Conservation (phyloP, 768 basidiomycete genomes). For the Suillus americanus region DNA sequence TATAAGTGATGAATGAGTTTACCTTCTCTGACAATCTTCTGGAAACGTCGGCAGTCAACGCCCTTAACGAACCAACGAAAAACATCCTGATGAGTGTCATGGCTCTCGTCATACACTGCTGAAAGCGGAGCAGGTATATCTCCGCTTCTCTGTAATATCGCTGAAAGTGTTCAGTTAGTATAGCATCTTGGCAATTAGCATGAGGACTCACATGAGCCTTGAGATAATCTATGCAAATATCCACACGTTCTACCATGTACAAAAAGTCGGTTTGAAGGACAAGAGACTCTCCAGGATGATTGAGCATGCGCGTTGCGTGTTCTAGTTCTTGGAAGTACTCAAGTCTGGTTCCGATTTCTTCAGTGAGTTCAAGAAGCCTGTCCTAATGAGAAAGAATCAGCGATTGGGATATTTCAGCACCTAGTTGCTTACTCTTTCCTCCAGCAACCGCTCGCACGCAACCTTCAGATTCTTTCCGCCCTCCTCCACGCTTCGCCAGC, state of each 20-base stretch:
- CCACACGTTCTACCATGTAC: slow-evolving; percentile 94
- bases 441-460: slow-evolving; percentile 85
- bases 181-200: background rate
- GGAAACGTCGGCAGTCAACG: slow-evolving; percentile 75
- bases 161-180: slow-evolving; percentile 38
- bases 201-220: slow-evolving; percentile 68
- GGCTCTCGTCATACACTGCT: slow-evolving; percentile 96
- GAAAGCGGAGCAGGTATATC: slow-evolving; percentile 92
- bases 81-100: slow-evolving; percentile 99
- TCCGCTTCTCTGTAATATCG: slow-evolving; percentile 91
- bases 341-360: slow-evolving; percentile 77
- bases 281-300: slow-evolving; percentile 89
- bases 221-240: slow-evolving; percentile 91
- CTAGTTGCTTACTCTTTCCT: slow-evolving; percentile 72
- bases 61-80: slow-evolving; percentile 82
- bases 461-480: slow-evolving; percentile 88
- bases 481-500: slow-evolving; percentile 88
- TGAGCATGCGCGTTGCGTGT: slow-evolving; percentile 88
- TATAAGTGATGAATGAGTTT: background rate
- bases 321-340: slow-evolving; percentile 97
- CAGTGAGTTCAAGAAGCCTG: slow-evolving; percentile 70
- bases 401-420: background rate
- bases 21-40: slow-evolving; percentile 78
- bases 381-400: slow-evolving; percentile 48
- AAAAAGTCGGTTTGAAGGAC: slow-evolving; percentile 91